phyloP scores from a whole-genome alignment of 192 early-diverging fungal genomes.

The Backusella liffmaniae region DNA sequence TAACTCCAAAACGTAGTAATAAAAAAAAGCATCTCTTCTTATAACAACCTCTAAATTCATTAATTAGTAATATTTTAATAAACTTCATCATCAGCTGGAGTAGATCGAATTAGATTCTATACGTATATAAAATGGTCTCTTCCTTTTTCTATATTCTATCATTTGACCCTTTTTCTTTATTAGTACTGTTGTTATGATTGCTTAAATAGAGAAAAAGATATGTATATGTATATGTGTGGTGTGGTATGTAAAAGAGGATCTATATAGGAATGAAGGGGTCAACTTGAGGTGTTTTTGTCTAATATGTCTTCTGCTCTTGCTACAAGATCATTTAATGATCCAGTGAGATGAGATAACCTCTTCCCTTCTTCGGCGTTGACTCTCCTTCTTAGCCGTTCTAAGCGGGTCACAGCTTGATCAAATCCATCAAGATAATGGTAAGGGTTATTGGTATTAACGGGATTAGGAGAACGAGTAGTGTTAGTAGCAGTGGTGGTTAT shows the following conservation, averaged over 20 bases:
- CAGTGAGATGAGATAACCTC: neutral
- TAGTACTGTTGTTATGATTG: neutral
- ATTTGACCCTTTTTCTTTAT: neutral
- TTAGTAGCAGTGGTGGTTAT: neutral
- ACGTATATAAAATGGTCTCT: neutral
- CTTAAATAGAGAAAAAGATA: neutral
- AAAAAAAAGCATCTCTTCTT: neutral
- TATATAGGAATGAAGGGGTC: neutral
- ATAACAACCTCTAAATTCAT: neutral
- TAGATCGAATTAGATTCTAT: neutral
- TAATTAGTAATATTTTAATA: constrained; percentile 6
- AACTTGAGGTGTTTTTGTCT: neutral
- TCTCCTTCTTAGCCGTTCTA: constrained; percentile 12
- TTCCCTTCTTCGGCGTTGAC: neutral
- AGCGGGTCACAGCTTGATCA: constrained; percentile 6
- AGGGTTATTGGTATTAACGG: neutral
- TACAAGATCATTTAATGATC: constrained; percentile 7
- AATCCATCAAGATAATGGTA: neutral
- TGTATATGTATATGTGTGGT: neutral
- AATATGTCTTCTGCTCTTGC: constrained; percentile 16
- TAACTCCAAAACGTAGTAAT: constrained; percentile 2
- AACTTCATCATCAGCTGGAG: neutral
- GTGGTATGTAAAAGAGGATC: neutral
- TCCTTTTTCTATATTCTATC: neutral
- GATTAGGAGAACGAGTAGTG: neutral